A percentile compares a stretch with the other conserved stretches of the same genome.
Evolutionary conservation across 2,329 filamentous ascomycete species (phyloP).

Genomic region (Aspergillus candidus): DNA sequence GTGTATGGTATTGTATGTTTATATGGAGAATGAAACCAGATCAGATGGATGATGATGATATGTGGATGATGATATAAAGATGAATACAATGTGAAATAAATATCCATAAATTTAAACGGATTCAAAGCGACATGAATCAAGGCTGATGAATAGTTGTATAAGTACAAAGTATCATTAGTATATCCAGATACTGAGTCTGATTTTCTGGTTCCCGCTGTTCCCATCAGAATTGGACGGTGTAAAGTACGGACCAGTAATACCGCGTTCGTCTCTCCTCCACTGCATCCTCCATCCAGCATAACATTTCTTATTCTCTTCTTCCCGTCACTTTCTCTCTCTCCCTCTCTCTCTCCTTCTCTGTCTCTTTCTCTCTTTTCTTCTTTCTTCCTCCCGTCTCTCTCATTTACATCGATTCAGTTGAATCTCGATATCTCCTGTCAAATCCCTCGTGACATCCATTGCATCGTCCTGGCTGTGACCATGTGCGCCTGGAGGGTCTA

Average conservation of each 20-base stretch:
- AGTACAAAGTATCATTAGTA: neutral
- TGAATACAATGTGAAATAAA: neutral
- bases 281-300: conserved; percentile 6
- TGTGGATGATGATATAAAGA: too few relatives aligned
- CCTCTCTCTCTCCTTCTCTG: conserved; percentile 5
- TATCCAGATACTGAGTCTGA: neutral
- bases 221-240: conserved; percentile 6
- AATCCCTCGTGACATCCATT: conserved; percentile 1
- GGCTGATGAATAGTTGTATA: neutral
- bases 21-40: neutral
- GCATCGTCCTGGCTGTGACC: conserved; percentile 15
- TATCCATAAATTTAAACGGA: neutral
- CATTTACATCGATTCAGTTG: neutral
- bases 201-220: neutral
- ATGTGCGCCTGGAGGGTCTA: conserved; percentile 30
- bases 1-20: neutral
- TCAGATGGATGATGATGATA: too few relatives aligned
- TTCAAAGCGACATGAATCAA: neutral
- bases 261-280: conserved; percentile 3
- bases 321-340: conserved; percentile 2
- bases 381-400: conserved; percentile 1
- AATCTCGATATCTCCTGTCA: conserved; percentile 1
- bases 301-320: conserved; percentile 10
- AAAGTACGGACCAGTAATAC: conserved; percentile 3
- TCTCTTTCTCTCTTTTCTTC: conserved; percentile 1